Evolutionary conservation across 2,329 filamentous ascomycete genomes (phyloP), one percentile per base, ranked within the genome.

Genomic region (Fusarium sp.): DNA sequence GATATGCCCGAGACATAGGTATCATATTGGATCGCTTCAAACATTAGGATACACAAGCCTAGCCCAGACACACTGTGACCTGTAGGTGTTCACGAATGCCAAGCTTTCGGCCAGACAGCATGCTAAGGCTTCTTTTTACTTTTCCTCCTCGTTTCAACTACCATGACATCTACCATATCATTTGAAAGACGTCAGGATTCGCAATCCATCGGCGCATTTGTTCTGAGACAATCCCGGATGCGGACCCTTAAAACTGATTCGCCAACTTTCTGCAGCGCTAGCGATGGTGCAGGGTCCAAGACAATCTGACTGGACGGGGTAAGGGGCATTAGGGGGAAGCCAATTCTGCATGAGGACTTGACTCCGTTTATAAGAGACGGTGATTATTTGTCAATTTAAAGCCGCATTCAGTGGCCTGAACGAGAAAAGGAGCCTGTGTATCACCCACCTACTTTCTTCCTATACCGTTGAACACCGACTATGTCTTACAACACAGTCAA

Each of bases 231-330:
- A 61, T 52, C 60, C 60, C 59, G 56, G 65, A 62, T 63, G 63
- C 53, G 60, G 65, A 60, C 49, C 63, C 61, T 63, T 64, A 33
- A 64, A 59, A 43, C 44, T 69, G 67, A 74, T 74, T 74, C 60
- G 72, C 58, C 37, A 54, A 53, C 49, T 28, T 71, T 70, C 64
- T 67, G 50, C 58, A 62, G 68, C 68, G 60, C 68, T 72, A 69
- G 60, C 49, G 64, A 58, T 56, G 28, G 62, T 60, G 70, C 72
- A 77, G 72, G 75, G 75, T 76, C 75, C 72, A 76, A 77, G 64
- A 66, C 75, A 71, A 62, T 58, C 43, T 70, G 42, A 70, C 50
- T 70, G 59, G 40, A 52, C 58, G 59, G 44, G 38, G 50, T 33
- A 35, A 72, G 71, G 72, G 64, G 49, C 33, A 60, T 72, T 64